Evolutionary conservation across 192 early-diverging fungal species (phyloP).

Genomic region (Chytriomyces hyalinus): DNA sequence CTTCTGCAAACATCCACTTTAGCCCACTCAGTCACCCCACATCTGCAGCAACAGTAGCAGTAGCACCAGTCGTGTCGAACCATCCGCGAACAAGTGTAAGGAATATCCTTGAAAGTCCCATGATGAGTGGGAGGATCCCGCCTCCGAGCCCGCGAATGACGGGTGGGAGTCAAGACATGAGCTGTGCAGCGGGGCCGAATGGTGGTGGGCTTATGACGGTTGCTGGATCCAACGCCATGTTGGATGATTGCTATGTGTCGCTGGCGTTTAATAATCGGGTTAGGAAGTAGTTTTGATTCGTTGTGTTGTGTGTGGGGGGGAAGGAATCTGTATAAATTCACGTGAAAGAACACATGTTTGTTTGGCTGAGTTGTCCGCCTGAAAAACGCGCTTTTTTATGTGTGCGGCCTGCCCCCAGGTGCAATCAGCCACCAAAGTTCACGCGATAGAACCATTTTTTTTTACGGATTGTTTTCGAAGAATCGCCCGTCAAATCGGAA

Average conservation of each 20-base stretch:
- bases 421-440: too few relatives aligned
- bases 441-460: too few relatives aligned
- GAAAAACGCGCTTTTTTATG: too few relatives aligned
- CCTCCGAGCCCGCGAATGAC: slow-evolving; percentile 10
- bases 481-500: too few relatives aligned
- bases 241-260: slow-evolving; percentile 24
- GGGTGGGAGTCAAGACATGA: background rate
- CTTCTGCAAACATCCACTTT: background rate
- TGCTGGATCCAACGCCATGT: background rate
- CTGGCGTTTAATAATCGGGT: slow-evolving; percentile 24
- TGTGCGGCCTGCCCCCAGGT: too few relatives aligned
- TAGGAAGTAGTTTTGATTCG: background rate
- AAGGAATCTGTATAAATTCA: background rate
- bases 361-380: too few relatives aligned
- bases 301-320: background rate
- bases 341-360: background rate
- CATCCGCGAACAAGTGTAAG: background rate
- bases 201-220: slow-evolving; percentile 27
- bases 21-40: background rate
- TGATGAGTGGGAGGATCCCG: slow-evolving; percentile 2
- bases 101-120: background rate
- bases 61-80: background rate
- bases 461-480: too few relatives aligned
- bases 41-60: background rate
- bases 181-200: background rate